A percentile compares a stretch with the other conserved stretches of the same genome.
phyloP scores from a whole-genome alignment of 495 filamentous ascomycete species.

The Cudoniella acicularis region DNA sequence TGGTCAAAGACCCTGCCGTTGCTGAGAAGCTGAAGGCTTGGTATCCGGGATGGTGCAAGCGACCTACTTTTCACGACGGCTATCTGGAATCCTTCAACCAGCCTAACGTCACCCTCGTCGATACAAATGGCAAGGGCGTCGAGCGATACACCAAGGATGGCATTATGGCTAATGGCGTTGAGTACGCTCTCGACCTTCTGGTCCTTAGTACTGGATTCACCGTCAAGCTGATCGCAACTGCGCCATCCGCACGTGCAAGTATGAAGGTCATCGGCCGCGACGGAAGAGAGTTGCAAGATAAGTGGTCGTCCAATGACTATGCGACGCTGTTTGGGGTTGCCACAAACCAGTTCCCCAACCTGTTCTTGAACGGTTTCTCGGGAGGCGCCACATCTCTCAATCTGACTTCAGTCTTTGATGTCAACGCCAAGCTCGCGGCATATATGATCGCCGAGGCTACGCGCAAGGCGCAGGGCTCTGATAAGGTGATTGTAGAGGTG shows the following conservation, averaged over 20 bases:
- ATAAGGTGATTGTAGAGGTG: no score
- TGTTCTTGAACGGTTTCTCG: conserved; percentile 41
- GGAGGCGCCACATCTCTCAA: no score
- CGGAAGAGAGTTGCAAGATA: not conserved
- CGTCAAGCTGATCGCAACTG: conserved; percentile 27
- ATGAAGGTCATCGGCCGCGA: not conserved
- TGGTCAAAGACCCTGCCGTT: conserved; percentile 27
- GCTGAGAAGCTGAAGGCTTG: conserved; percentile 29
- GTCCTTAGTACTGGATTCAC: conserved; percentile 34
- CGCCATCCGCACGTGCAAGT: conserved; percentile 35
- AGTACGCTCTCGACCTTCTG: conserved; percentile 31
- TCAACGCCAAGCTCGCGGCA: no score
- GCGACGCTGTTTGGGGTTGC: not conserved
- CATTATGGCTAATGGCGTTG: conserved; percentile 23
- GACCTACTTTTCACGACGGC: conserved; percentile 29
- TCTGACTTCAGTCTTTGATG: no score
- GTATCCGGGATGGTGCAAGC: conserved; percentile 35
- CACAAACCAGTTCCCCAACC: conserved; percentile 42
- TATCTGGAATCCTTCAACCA: conserved; percentile 17
- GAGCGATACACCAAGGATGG: conserved; percentile 26
- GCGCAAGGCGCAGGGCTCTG: no score
- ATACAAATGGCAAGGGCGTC: conserved; percentile 31
- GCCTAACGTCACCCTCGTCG: conserved; percentile 31
- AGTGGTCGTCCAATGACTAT: not conserved
- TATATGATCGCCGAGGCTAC: no score